Base-by-base conservation (phyloP, 495 filamentous ascomycete genomes). In the Penicillium simplicissimum region DNA sequence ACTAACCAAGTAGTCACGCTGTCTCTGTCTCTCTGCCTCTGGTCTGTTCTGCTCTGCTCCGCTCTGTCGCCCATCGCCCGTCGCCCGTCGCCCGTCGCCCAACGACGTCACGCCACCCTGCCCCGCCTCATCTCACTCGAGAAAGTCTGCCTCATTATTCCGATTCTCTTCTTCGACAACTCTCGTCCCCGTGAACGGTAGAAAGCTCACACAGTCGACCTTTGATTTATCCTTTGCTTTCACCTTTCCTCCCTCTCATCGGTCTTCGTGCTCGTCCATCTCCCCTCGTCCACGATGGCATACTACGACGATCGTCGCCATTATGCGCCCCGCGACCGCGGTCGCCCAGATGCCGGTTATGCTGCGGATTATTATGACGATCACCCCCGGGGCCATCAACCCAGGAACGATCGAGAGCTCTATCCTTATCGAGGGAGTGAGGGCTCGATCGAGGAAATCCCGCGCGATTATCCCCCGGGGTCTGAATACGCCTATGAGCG, bases 391-490 rank as follows among this genome's bases (percentile, higher is more conserved):
- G 51, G 52, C 28, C 58, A 43, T 9, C 49, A 68, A 63, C 40
- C 62, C 55, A 48, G 63, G 35, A 38, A 69, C 48, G 66, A 71
- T 4, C 65, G 66, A 35, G 84, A 84, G 51, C 66, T 87, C 42
- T 76, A 90, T 28, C 81, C 81, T 53, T 81, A 82, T 52, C 69
- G 76, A 52, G 76, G 81, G 59, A 84, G 87, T 60, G 80, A 81
- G 63, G 87, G 88, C 58, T 77, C 87, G 31, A 82, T 90, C 61
- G 89, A 91, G 73, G 85, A 89, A 73, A 79, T 90, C 48, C 82
- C 79, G 60, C 83, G 87, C 52, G 86, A 90, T 35, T 90, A 88
- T 61, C 87, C 85, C 0, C 86, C 88, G 14, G 72, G 68, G 54
- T 74, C 77, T 31, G 63, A 67, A 2, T 73, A 71, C 58, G 66